Conservation (phyloP, 2,329 filamentous ascomycete species). For the Cladosporium sp. region DNA sequence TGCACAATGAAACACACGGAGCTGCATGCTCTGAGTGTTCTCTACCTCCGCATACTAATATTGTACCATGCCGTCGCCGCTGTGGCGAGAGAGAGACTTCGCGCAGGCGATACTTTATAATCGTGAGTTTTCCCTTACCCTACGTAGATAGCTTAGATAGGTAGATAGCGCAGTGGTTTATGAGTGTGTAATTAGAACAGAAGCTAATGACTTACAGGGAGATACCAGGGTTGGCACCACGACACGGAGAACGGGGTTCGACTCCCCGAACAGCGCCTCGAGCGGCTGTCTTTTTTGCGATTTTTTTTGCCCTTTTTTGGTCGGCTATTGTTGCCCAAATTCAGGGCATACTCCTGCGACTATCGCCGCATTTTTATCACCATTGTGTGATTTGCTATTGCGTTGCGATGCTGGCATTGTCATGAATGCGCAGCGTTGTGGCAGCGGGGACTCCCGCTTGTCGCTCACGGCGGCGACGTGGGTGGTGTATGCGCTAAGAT, state of each 20-base stretch:
- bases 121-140: too few relatives aligned
- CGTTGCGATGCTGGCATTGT: too few relatives aligned
- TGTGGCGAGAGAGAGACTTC: constrained; percentile 2
- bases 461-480: not conserved
- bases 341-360: too few relatives aligned
- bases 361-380: too few relatives aligned
- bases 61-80: constrained; percentile 5
- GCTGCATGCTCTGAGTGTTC: constrained; percentile 7
- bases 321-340: too few relatives aligned
- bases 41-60: constrained; percentile 6
- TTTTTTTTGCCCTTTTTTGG: not conserved
- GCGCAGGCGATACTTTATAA: constrained; percentile 6
- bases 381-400: too few relatives aligned
- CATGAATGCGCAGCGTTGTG: too few relatives aligned
- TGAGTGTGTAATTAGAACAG: not conserved
- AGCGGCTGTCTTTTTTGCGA: not conserved
- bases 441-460: not conserved
- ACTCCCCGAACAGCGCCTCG: not conserved
- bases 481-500: not conserved
- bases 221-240: too few relatives aligned
- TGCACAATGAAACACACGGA: constrained; percentile 8
- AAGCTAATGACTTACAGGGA: not conserved
- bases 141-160: too few relatives aligned
- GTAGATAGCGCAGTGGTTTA: not conserved
- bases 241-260: not conserved